A percentile compares a stretch with the other conserved stretches of the same genome.
These are phyloP conservation scores for Lenzites betulinus DNA, from an alignment of 768 basidiomycete species.

Conservation along the genomic window DNA sequence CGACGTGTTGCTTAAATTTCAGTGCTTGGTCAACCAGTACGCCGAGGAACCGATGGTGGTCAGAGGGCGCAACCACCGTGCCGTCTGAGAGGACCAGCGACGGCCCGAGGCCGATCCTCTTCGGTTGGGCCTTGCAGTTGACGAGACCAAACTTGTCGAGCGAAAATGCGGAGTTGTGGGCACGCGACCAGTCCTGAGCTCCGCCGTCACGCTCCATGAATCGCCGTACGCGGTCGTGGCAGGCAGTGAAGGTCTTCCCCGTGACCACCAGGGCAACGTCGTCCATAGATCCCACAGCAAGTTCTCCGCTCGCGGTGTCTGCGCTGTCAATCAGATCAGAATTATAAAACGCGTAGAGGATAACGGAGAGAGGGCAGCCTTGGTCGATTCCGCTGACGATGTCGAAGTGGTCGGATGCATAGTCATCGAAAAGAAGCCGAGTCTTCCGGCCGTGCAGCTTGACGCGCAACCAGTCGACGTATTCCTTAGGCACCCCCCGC, in stretches of 20 bases:
- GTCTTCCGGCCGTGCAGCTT: constrained; percentile 25
- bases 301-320: constrained; percentile 16
- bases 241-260: constrained; percentile 7
- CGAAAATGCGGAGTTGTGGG: constrained; percentile 31
- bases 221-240: constrained; percentile 1
- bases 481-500: constrained; percentile 18
- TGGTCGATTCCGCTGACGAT: constrained; percentile 35
- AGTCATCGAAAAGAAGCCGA: constrained; percentile 31
- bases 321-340: constrained; percentile 21
- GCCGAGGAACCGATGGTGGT: constrained; percentile 33
- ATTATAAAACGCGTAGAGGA: constrained; percentile 38
- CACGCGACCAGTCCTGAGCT: constrained; percentile 29
- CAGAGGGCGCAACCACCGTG: constrained; percentile 22
- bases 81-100: constrained; percentile 11
- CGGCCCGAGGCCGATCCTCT: constrained; percentile 8
- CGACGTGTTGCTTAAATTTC: constrained; percentile 25
- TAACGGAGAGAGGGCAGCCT: constrained; percentile 35
- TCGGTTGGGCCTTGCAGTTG: background rate
- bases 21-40: constrained; percentile 34
- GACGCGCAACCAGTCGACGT: constrained; percentile 20
- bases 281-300: constrained; percentile 22
- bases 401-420: constrained; percentile 17
- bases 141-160: constrained; percentile 23
- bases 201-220: constrained; percentile 24
- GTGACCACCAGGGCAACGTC: constrained; percentile 13